Evolutionary conservation across 257 asterid genomes (phyloP).

Genomic region (Solanum ossicruentum): DNA sequence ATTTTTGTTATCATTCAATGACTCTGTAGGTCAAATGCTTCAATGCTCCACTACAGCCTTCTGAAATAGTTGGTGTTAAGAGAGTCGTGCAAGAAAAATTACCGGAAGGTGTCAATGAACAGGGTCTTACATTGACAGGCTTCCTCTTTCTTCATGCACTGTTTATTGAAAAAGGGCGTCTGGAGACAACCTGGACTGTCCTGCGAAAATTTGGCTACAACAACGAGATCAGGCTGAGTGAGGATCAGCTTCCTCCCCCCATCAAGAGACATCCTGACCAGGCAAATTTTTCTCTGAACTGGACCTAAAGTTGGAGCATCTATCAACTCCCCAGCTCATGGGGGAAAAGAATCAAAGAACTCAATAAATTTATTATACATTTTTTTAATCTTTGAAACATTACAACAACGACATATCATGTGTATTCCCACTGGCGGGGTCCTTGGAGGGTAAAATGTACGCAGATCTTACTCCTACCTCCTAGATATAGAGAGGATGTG

Average conservation of each 20-base stretch:
- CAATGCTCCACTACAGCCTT: slow-evolving; percentile 85
- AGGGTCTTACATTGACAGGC: slow-evolving; percentile 93
- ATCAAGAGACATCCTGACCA: slow-evolving; percentile 76
- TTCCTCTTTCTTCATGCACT: slow-evolving; percentile 96
- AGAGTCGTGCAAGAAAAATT: slow-evolving; percentile 92
- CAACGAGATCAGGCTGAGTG: slow-evolving; percentile 81
- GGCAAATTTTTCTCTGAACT: slow-evolving; percentile 26
- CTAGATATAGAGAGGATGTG: background rate
- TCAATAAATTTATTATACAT: background rate
- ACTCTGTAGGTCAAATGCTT: slow-evolving; percentile 80
- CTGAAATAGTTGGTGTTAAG: slow-evolving; percentile 90
- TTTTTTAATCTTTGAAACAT: background rate
- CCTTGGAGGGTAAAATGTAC: background rate
- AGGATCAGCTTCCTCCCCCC: slow-evolving; percentile 81
- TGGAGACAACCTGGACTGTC: slow-evolving; percentile 98
- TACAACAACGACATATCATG: background rate
- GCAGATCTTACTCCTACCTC: background rate
- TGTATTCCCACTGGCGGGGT: background rate
- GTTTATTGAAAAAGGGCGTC: slow-evolving; percentile 86
- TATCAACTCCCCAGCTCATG: background rate
- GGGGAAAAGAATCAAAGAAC: background rate
- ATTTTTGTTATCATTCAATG: background rate
- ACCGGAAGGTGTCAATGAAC: slow-evolving; percentile 75
- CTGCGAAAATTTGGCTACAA: slow-evolving; percentile 93
- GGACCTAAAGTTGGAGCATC: background rate